Evolutionary conservation across 148 eudicot genomes (phyloP).

Genomic region (Vaccinium darrowii): DNA sequence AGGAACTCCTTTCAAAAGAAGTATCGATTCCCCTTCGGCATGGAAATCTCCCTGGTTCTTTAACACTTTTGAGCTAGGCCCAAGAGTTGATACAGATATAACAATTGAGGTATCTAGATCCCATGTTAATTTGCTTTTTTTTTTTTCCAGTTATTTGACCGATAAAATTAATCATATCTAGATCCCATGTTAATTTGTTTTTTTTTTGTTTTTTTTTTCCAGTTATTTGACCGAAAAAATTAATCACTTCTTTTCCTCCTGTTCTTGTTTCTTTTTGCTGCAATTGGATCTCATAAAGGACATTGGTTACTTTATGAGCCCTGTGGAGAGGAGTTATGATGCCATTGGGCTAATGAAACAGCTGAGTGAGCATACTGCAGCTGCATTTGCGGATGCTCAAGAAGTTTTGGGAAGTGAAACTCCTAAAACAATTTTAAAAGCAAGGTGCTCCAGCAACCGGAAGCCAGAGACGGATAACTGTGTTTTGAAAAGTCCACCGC

Average conservation of each 20-base stretch:
- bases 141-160: neutral
- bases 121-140: neutral
- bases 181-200: neutral
- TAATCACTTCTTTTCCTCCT: neutral
- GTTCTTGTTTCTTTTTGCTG: neutral
- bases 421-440: constrained; percentile 64
- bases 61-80: constrained; percentile 63
- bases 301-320: constrained; percentile 75
- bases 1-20: constrained; percentile 80
- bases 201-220: neutral
- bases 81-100: constrained; percentile 78
- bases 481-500: neutral
- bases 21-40: constrained; percentile 91
- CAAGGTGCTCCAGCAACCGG: constrained; percentile 32
- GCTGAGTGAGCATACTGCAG: constrained; percentile 71
- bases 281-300: constrained; percentile 40
- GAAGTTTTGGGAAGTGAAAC: constrained; percentile 85
- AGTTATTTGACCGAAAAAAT: neutral
- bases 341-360: constrained; percentile 91
- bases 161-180: neutral
- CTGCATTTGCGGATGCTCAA: constrained; percentile 80
- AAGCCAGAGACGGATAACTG: constrained; percentile 32
- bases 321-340: constrained; percentile 67
- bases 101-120: constrained; percentile 64
- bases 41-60: constrained; percentile 98